These are phyloP conservation scores for Hyaloscypha variabilis DNA, from an alignment of 495 filamentous ascomycete genomes.

Conservation along the genomic window DNA sequence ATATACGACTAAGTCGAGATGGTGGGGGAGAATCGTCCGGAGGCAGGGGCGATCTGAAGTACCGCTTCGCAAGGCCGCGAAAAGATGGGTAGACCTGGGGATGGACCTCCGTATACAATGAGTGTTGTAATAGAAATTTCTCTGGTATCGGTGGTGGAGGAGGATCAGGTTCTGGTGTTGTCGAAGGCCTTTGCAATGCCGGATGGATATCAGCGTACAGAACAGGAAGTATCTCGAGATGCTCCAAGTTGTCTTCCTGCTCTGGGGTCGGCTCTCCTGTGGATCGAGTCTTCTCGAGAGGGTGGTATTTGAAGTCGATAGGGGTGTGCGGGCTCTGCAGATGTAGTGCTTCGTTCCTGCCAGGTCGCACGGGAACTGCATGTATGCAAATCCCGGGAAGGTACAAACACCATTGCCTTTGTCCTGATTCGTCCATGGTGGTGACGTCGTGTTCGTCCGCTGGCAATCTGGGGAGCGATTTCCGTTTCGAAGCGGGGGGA, in stretches of 20 bases:
- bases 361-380: background rate
- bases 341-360: background rate
- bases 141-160: background rate
- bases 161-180: no score
- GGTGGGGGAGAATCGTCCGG: no score
- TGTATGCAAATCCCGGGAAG: conserved; percentile 11
- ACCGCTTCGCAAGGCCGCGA: background rate
- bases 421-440: background rate
- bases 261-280: background rate
- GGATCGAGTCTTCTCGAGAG: background rate
- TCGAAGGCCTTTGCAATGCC: background rate
- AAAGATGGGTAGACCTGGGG: no score
- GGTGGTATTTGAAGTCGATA: background rate
- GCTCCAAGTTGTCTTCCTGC: background rate
- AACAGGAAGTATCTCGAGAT: background rate
- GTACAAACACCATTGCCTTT: conserved; percentile 15
- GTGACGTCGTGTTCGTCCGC: background rate
- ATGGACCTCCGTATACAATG: no score
- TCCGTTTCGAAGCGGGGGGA: background rate
- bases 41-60: background rate
- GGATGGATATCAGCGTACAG: background rate
- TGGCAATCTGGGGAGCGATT: background rate
- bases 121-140: no score
- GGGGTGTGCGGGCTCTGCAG: background rate
- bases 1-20: no score